phyloP scores from a whole-genome alignment of 208 protist species.

The Strigomonas culicis region DNA sequence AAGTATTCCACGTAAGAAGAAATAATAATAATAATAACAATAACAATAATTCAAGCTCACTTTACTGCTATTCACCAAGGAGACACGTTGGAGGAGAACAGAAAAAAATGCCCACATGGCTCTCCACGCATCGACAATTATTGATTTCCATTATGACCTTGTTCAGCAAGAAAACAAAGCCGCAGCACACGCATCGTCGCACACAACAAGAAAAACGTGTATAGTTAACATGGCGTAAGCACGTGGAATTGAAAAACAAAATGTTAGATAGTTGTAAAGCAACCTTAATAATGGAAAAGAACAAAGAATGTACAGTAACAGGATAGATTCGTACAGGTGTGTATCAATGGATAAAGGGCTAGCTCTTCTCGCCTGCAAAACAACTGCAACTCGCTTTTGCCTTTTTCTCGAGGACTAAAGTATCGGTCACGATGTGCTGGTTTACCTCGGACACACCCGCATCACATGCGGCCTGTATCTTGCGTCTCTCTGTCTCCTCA shows the following conservation, averaged over 20 bases:
- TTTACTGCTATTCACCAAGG: too few species aligned
- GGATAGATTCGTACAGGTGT: neutral
- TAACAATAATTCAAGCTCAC: too few species aligned
- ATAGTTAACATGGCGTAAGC: neutral
- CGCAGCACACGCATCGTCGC: too few species aligned
- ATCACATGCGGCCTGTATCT: neutral
- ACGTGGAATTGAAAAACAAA: neutral
- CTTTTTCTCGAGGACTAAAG: neutral
- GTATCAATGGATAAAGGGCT: neutral
- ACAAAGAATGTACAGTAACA: neutral
- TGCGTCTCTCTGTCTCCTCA: neutral
- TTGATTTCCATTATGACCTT: too few species aligned
- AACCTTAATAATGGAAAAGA: neutral
- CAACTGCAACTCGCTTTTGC: neutral
- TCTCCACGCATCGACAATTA: too few species aligned
- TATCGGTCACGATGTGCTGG: neutral
- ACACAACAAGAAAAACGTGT: neutral
- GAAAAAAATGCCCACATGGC: too few species aligned
- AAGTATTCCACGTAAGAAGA: neutral
- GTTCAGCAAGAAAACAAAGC: too few species aligned
- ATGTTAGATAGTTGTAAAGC: neutral
- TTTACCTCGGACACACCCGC: constrained; percentile 7
- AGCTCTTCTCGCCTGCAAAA: neutral
- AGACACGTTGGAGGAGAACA: too few species aligned
- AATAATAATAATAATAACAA: neutral